Evolutionary conservation across 176 grass and related monocot species (phyloP).

Genomic region (Triticum urartu): DNA sequence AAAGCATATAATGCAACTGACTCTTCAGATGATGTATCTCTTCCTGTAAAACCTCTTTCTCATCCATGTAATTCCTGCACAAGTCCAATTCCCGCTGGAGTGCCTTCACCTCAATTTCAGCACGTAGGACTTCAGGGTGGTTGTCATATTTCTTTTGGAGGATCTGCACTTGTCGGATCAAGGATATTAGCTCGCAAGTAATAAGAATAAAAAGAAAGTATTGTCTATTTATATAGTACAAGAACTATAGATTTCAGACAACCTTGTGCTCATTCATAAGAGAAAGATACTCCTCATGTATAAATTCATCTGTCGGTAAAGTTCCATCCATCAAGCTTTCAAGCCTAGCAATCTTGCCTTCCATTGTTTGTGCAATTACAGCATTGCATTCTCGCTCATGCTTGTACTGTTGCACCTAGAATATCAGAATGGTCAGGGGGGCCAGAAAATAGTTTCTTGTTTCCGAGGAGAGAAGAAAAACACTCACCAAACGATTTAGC

Average conservation of each 20-base stretch:
- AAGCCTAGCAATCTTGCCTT: constrained; percentile 94
- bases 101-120: constrained; percentile 76
- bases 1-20: constrained; percentile 80
- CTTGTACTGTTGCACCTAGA: constrained; percentile 93
- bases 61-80: constrained; percentile 64
- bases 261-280: constrained; percentile 94
- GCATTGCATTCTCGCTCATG: constrained; percentile 97
- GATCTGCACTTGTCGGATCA: constrained; percentile 47
- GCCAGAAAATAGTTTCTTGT: constrained; percentile 4
- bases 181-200: constrained; percentile 20
- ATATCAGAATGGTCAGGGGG: constrained; percentile 31
- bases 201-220: constrained; percentile 8
- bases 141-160: constrained; percentile 87
- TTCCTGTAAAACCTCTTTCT: constrained; percentile 81
- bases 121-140: constrained; percentile 71
- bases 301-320: constrained; percentile 86
- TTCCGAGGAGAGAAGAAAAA: constrained; percentile 1
- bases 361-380: constrained; percentile 84
- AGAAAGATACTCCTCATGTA: constrained; percentile 81
- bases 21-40: constrained; percentile 88
- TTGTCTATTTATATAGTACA: background rate
- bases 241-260: background rate
- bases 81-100: constrained; percentile 71
- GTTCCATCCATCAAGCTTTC: constrained; percentile 98
- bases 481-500: constrained; percentile 79